Base-by-base conservation (phyloP, 106 monocot genomes). In the Vanilla planifolia region DNA sequence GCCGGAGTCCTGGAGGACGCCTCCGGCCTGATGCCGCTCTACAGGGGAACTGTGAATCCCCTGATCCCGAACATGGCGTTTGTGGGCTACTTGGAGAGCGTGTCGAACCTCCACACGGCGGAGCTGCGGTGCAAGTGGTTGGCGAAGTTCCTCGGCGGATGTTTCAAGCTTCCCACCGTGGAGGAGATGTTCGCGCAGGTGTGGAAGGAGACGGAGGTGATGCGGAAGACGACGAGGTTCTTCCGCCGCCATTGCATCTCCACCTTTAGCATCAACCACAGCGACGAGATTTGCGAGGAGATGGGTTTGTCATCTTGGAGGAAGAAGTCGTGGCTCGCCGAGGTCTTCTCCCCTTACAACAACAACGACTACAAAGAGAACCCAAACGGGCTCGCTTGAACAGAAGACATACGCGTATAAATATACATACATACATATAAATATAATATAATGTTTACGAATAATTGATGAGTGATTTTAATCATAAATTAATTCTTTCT, bases 191-290 rank as follows among this genome's bases (percentile, higher is more conserved):
- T 77, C 30, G 25, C 25, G 52, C 85, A 85, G 55, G 68, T 67
- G 1, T 13, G 16, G 14, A 42, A 46, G 11, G 88, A 93, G 72
- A 75, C 63, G 3, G 93, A 85, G 65, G 61, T 85, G 17, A 93
- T 89, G 93, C 67, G 42, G 60, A 48, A 74, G 45, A 93, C 88
- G 1, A 89, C 93, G 15, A 51, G 93, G 59, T 93, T 93, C 73
- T 93, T 89, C 59, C 75, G 74, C 40, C 78, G 93, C 28, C 85
- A 93, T 46, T 93, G 93, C 77, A 89, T 93, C 67, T 93, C 93
- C 16, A 93, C 88, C 20, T 93, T 71, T 67, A 93, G 93, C 74
- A 93, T 93, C 65, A 78, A 82, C 35, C 88, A 93, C 82, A 89
- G 85, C 57, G 93, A 93, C 35, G 85, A 82, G 51, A 93, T 93